Evolutionary conservation across 2,329 filamentous ascomycete species (phyloP).

Genomic region (Fusarium brevicatenulatum): DNA sequence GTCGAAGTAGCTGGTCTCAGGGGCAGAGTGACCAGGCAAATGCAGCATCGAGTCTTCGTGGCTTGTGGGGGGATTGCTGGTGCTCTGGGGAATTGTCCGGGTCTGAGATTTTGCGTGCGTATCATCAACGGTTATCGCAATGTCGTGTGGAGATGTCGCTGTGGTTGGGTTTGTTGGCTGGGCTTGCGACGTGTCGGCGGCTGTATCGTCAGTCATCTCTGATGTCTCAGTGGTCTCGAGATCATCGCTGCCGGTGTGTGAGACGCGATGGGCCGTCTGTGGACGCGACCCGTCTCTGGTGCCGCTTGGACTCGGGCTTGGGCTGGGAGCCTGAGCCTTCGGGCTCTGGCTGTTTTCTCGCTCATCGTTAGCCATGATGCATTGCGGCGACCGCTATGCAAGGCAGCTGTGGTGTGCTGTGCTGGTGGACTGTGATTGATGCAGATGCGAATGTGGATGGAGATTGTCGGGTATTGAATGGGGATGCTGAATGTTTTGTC

Average conservation of each 20-base stretch:
- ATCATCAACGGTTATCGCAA: slow-evolving; percentile 32
- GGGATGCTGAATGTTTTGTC: slow-evolving; percentile 26
- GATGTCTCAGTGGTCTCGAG: slow-evolving; percentile 31
- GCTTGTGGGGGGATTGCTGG: slow-evolving; percentile 14
- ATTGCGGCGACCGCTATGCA: slow-evolving; percentile 42
- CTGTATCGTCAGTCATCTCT: slow-evolving; percentile 26
- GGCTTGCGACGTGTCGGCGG: slow-evolving; percentile 21
- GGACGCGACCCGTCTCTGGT: slow-evolving; percentile 34
- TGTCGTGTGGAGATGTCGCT: slow-evolving; percentile 24
- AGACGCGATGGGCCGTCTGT: slow-evolving; percentile 42
- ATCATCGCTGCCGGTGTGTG: slow-evolving; percentile 17
- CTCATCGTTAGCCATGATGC: slow-evolving; percentile 53
- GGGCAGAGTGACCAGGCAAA: slow-evolving; percentile 34
- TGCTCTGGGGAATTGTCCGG: slow-evolving; percentile 1
- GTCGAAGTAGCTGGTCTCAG: slow-evolving; percentile 57
- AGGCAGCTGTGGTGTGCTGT: slow-evolving; percentile 9
- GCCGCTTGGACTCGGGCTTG: slow-evolving; percentile 11
- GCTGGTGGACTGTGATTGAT: slow-evolving; percentile 9
- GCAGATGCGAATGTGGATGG: slow-evolving; percentile 15
- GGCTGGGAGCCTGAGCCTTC: slow-evolving; percentile 25
- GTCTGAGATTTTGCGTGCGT: slow-evolving; percentile 17
- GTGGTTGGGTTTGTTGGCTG: slow-evolving; percentile 17
- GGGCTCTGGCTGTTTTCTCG: slow-evolving; percentile 36
- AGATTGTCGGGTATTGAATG: slow-evolving; percentile 30
- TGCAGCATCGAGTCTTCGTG: slow-evolving; percentile 31